Percentiles rank a stretch among this genome's conserved stretches.
Conservation (phyloP, 2,329 filamentous ascomycete species). For the Dactylellina parvicollis region DNA sequence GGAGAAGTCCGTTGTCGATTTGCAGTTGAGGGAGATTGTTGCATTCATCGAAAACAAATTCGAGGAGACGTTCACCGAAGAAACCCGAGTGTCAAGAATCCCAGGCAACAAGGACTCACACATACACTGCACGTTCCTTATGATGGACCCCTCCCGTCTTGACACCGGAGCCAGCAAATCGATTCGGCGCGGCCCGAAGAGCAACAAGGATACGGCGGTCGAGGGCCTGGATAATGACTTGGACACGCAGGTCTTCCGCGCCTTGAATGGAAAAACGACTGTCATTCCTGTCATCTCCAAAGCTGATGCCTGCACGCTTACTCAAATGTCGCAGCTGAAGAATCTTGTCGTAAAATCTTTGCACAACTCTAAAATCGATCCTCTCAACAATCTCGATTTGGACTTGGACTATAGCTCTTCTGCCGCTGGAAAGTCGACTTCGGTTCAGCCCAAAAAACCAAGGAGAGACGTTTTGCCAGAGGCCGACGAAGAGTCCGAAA, state of each 20-base stretch:
- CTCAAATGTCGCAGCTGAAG: constrained; percentile 92
- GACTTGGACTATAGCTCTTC: constrained; percentile 72
- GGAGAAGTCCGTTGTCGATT: constrained; percentile 92
- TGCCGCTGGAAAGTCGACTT: constrained; percentile 65
- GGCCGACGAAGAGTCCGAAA: constrained; percentile 61
- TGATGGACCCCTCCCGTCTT: constrained; percentile 86
- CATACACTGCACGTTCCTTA: constrained; percentile 92
- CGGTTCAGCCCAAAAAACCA: constrained; percentile 56
- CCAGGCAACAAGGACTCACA: constrained; percentile 95
- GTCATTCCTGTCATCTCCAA: constrained; percentile 96
- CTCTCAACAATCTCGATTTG: constrained; percentile 83
- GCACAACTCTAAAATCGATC: constrained; percentile 85
- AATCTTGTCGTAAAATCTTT: constrained; percentile 88
- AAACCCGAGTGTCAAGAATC: constrained; percentile 95
- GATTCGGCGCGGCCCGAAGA: constrained; percentile 67
- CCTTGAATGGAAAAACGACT: constrained; percentile 90
- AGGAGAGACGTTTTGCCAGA: constrained; percentile 57
- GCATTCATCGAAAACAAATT: constrained; percentile 97
- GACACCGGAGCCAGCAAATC: constrained; percentile 74
- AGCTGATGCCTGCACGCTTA: constrained; percentile 93
- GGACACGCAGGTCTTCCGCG: constrained; percentile 86
- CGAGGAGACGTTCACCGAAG: constrained; percentile 94
- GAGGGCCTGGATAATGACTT: constrained; percentile 83
- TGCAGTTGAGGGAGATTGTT: constrained; percentile 90
- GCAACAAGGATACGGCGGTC: constrained; percentile 60